A percentile compares a stretch with the other conserved stretches of the same genome.
phyloP scores from a whole-genome alignment of 225 moss, liverwort and hornwort genomes.

The Straminergon stramineum region DNA sequence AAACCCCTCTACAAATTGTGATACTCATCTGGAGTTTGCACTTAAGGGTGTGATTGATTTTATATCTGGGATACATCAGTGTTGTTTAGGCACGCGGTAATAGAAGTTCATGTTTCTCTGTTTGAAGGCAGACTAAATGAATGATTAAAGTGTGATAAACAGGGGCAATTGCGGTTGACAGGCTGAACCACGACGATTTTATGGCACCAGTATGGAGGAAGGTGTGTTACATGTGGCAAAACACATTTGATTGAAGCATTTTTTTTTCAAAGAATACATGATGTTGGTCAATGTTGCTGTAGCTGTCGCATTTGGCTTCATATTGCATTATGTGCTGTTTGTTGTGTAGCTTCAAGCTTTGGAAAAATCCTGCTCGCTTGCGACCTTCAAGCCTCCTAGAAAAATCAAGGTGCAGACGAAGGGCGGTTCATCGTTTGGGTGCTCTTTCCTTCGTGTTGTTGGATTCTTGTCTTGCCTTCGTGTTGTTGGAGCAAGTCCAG shows the following conservation, averaged over 20 bases:
- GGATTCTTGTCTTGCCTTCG: neutral
- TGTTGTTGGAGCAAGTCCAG: neutral
- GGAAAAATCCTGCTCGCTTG: too few species aligned
- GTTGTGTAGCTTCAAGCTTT: neutral
- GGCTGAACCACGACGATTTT: neutral
- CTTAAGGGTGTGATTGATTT: neutral
- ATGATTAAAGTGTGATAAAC: neutral
- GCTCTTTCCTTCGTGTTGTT: neutral
- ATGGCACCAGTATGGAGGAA: accelerated
- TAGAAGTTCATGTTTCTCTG: neutral
- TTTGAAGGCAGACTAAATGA: neutral
- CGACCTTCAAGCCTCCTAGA: too few species aligned
- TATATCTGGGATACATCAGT: too few species aligned
- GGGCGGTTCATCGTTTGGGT: neutral
- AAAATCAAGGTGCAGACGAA: neutral
- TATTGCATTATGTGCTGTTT: neutral
- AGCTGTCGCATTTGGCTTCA: neutral
- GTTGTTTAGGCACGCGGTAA: neutral
- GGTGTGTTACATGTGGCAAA: neutral
- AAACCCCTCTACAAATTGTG: neutral
- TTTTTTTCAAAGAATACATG: neutral
- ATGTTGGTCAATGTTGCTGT: neutral
- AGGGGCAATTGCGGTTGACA: neutral
- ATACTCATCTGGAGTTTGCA: too few species aligned
- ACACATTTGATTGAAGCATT: too few species aligned